phyloP scores from a whole-genome alignment of 1,139 yeast genomes.

The Diutina neorugosa region DNA sequence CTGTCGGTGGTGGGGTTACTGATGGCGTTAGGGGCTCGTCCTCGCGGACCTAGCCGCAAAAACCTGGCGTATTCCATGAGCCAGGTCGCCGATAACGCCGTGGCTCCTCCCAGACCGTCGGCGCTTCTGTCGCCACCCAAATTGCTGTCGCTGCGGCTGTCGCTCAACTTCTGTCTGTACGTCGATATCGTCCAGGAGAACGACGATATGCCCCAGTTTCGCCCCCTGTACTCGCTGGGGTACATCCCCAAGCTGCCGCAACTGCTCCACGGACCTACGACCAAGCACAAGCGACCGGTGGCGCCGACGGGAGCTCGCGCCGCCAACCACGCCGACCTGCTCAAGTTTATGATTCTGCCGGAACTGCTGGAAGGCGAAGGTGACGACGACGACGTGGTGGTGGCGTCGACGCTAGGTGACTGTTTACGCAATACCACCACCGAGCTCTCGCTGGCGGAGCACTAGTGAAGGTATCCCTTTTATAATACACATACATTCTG shows the following conservation, averaged over 20 bases:
- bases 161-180: neutral
- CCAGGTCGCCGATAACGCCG: neutral
- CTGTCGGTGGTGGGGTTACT: slow-evolving; percentile 48
- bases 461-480: too few relatives aligned
- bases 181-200: neutral
- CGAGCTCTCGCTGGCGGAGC: slow-evolving; percentile 4
- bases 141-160: slow-evolving; percentile 2
- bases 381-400: slow-evolving; percentile 1
- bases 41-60: slow-evolving; percentile 28
- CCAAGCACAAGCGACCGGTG: neutral
- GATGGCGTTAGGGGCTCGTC: slow-evolving; percentile 42
- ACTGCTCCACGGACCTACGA: neutral
- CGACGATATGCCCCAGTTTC: neutral
- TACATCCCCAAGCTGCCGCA: neutral
- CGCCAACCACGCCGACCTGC: neutral
- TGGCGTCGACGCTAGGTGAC: slow-evolving; percentile 3
- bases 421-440: neutral
- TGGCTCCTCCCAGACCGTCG: neutral
- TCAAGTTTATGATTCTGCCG: slow-evolving; percentile 3
- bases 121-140: neutral
- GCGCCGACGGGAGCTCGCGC: neutral
- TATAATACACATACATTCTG: neutral
- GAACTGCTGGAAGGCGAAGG: slow-evolving; percentile 4
- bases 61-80: slow-evolving; percentile 18
- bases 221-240: slow-evolving; percentile 2